Conservation (phyloP, 2,329 filamentous ascomycete species). For the Exophiala aquamarina region DNA sequence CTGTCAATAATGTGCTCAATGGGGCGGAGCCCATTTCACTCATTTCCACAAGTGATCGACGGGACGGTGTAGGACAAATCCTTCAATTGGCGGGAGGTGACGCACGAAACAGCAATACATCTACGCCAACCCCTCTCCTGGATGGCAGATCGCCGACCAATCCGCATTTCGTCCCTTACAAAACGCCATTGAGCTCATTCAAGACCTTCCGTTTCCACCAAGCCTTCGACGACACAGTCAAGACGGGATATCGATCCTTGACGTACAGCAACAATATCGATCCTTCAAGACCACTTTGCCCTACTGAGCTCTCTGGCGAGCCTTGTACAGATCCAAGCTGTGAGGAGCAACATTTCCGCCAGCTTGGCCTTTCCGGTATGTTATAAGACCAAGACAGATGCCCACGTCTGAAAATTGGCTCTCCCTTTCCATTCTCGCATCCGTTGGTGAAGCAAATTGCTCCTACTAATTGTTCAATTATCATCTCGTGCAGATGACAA, state of each 20-base stretch:
- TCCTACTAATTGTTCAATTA: constrained; percentile 33
- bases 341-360: constrained; percentile 75
- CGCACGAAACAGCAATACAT: too few species aligned
- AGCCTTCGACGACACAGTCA: constrained; percentile 65
- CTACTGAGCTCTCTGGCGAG: constrained; percentile 68
- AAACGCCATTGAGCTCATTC: constrained; percentile 79
- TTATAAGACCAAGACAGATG: neutral
- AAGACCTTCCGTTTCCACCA: constrained; percentile 90
- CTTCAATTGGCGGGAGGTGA: constrained; percentile 1
- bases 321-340: constrained; percentile 75
- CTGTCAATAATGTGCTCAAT: too few species aligned
- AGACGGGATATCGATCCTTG: constrained; percentile 79
- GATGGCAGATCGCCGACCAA: constrained; percentile 14
- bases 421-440: neutral
- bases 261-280: constrained; percentile 94
- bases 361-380: constrained; percentile 72
- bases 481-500: constrained; percentile 47
- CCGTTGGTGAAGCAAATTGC: neutral
- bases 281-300: constrained; percentile 70
- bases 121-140: neutral
- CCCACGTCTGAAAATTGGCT: neutral
- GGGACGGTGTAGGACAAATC: neutral
- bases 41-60: too few species aligned
- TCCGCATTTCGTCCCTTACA: constrained; percentile 64
- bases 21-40: too few species aligned